Conservation (phyloP, 768 basidiomycete species). For the Sarcomyxa edulis region DNA sequence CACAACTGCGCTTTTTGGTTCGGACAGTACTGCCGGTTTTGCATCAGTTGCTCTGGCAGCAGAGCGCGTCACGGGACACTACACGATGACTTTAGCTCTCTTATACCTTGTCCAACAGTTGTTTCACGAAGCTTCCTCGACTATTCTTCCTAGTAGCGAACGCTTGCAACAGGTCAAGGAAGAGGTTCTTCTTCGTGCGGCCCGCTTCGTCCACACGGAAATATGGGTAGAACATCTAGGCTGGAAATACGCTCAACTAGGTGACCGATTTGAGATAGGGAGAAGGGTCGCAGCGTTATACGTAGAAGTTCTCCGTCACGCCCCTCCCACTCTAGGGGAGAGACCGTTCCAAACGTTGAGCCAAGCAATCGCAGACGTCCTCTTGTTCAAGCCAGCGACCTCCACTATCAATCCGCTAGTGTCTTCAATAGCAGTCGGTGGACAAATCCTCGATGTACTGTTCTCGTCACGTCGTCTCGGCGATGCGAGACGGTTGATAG, state of each 20-base stretch:
- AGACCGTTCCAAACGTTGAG: constrained; percentile 58
- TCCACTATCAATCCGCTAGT: constrained; percentile 81
- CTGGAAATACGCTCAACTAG: constrained; percentile 83
- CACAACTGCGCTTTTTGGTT: constrained; percentile 70
- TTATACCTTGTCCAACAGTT: constrained; percentile 73
- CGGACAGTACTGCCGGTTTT: constrained; percentile 48
- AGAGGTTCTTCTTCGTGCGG: constrained; percentile 75
- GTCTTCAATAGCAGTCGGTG: constrained; percentile 59
- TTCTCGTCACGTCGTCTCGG: constrained; percentile 59
- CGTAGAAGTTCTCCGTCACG: constrained; percentile 56
- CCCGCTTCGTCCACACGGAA: constrained; percentile 76
- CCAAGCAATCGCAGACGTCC: constrained; percentile 60
- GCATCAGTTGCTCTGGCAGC: constrained; percentile 62
- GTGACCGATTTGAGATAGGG: constrained; percentile 82
- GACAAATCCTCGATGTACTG: constrained; percentile 52
- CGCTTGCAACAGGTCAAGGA: constrained; percentile 73
- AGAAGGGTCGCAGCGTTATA: constrained; percentile 63
- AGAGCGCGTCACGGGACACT: constrained; percentile 67
- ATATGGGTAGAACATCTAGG: constrained; percentile 83
- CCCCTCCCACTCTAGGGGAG: constrained; percentile 45
- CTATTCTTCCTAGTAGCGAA: constrained; percentile 47
- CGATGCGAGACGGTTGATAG: constrained; percentile 65
- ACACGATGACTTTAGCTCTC: constrained; percentile 79
- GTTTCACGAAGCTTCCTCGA: constrained; percentile 65
- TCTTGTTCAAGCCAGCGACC: constrained; percentile 71